These are phyloP conservation scores for Kodamaea sp. DNA, from an alignment of 1,139 yeast genomes.

Conservation along the genomic window DNA sequence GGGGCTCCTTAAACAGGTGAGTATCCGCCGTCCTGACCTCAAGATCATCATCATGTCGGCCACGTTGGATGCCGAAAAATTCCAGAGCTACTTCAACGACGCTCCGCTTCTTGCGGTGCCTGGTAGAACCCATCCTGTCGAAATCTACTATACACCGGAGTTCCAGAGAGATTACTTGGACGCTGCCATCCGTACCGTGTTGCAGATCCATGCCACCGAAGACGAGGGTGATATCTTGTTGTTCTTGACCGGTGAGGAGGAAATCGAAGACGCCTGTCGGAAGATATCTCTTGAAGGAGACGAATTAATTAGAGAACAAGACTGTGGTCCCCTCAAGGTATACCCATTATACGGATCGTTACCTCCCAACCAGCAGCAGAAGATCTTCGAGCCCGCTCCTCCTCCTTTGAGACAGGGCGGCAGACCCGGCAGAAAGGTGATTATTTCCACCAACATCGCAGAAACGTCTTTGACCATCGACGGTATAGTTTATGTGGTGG, in stretches of 20 bases:
- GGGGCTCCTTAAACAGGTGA: conserved; percentile 89
- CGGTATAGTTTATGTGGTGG: conserved; percentile 95
- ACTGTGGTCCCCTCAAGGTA: conserved; percentile 83
- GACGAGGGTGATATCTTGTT: conserved; percentile 88
- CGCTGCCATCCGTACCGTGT: conserved; percentile 90
- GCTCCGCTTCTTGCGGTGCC: conserved; percentile 97
- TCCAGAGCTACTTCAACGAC: conserved; percentile 82
- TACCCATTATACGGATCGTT: conserved; percentile 95
- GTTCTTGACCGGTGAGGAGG: conserved; percentile 96
- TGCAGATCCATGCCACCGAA: conserved; percentile 96
- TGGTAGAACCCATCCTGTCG: conserved; percentile 97
- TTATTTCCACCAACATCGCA: conserved; percentile 94
- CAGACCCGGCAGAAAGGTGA: conserved; percentile 89
- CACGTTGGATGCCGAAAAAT: conserved; percentile 94
- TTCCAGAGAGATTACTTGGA: conserved; percentile 93
- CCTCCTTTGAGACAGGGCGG: conserved; percentile 62
- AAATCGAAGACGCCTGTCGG: conserved; percentile 94
- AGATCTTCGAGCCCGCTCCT: conserved; percentile 90
- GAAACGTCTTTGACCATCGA: conserved; percentile 97
- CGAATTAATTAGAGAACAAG: conserved; percentile 82
- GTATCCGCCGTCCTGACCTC: conserved; percentile 77
- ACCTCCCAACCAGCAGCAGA: conserved; percentile 94
- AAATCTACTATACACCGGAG: conserved; percentile 94
- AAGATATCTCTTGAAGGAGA: conserved; percentile 87
- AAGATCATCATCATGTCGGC: conserved; percentile 97